These are phyloP conservation scores for Sporothrix globosa DNA, from an alignment of 2,329 filamentous ascomycete genomes.

Conservation along the genomic window DNA sequence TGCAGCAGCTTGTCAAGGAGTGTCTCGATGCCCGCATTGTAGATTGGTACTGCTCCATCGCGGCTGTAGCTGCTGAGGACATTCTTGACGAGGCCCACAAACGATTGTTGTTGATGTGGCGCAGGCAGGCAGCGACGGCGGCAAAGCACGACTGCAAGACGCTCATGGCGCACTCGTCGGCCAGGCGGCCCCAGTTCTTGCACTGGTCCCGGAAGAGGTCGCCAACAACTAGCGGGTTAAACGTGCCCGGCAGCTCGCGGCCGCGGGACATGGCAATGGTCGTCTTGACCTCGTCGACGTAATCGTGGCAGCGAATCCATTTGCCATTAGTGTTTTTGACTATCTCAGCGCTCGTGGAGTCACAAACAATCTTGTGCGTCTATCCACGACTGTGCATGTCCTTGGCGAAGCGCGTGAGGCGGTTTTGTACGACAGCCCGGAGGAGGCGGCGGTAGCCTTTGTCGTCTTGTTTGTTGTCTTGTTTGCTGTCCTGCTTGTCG, in stretches of 20 bases:
- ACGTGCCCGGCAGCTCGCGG: slow-evolving; percentile 45
- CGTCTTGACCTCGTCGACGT: slow-evolving; percentile 38
- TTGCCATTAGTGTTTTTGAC: not conserved
- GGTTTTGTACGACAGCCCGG: slow-evolving; percentile 57
- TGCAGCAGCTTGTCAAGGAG: not conserved
- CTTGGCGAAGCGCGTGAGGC: slow-evolving; percentile 52
- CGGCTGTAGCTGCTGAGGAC: not conserved
- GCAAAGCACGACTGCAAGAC: slow-evolving; percentile 37
- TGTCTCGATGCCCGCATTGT: not conserved
- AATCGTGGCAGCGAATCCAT: slow-evolving; percentile 34
- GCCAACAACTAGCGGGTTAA: slow-evolving; percentile 44
- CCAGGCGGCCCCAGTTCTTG: slow-evolving; percentile 40
- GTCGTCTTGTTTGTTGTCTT: not conserved
- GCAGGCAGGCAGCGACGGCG: slow-evolving; percentile 36
- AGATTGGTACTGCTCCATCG: not conserved
- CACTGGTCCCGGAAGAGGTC: slow-evolving; percentile 44
- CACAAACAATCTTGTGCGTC: slow-evolving; percentile 43
- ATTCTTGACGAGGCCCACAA: not conserved
- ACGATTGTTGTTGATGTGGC: slow-evolving; percentile 33
- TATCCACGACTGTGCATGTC: slow-evolving; percentile 51
- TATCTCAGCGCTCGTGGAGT: not conserved
- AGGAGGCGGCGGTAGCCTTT: slow-evolving; percentile 51
- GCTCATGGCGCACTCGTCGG: slow-evolving; percentile 32
- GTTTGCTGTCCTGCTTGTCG: slow-evolving; percentile 28
- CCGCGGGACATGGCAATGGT: slow-evolving; percentile 41